Conservation (phyloP, 1,284 basidiomycete genomes). For the Termitomyces sp. region DNA sequence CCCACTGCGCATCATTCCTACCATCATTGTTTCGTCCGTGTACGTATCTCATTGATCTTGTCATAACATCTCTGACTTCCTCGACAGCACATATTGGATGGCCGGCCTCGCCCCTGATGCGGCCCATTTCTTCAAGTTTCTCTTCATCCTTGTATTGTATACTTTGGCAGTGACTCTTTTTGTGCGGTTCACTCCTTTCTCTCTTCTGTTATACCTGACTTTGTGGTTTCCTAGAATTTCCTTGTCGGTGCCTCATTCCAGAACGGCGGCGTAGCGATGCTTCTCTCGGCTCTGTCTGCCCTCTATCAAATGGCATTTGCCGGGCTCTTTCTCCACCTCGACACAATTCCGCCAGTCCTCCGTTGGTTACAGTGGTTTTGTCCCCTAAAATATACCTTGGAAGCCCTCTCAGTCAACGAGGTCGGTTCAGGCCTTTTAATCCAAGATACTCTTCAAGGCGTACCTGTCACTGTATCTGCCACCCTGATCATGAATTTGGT, state of each 20-base stretch:
- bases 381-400: constrained; percentile 69
- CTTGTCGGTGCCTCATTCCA: constrained; percentile 74
- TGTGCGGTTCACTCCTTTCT: constrained; percentile 39
- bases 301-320: constrained; percentile 84
- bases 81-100: constrained; percentile 81
- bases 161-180: constrained; percentile 80
- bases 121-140: constrained; percentile 77
- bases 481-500: constrained; percentile 78
- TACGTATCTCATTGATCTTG: constrained; percentile 28
- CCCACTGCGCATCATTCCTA: constrained; percentile 79
- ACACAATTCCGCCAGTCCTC: constrained; percentile 74
- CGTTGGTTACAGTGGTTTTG: constrained; percentile 84
- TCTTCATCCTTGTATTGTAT: constrained; percentile 73
- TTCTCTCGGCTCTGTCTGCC: constrained; percentile 71
- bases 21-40: constrained; percentile 78
- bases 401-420: constrained; percentile 85
- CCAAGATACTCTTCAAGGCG: constrained; percentile 72
- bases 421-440: constrained; percentile 83
- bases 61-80: constrained; percentile 16
- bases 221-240: constrained; percentile 63
- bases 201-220: not conserved
- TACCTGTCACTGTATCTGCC: constrained; percentile 76
- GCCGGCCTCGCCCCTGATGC: constrained; percentile 73
- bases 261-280: constrained; percentile 85
- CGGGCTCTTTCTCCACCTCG: constrained; percentile 81